Percentiles rank a stretch among this genome's conserved stretches.
Evolutionary conservation across 768 basidiomycete genomes (phyloP).

Genomic region (Lactifluus subvellereus): DNA sequence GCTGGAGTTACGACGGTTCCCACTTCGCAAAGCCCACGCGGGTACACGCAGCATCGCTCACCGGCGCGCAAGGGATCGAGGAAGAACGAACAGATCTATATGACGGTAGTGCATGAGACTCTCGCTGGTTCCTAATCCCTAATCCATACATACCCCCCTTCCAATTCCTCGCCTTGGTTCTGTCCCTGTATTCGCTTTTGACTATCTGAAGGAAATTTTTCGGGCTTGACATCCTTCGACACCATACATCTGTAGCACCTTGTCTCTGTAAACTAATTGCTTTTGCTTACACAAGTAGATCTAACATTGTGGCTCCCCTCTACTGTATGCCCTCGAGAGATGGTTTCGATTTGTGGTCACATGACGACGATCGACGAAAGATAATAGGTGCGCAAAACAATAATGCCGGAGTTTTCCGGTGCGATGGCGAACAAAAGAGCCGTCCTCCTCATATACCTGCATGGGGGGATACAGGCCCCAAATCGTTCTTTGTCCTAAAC

Average conservation of each 20-base stretch:
- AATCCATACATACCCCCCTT: neutral
- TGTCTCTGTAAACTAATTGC: constrained; percentile 9
- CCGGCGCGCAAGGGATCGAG: constrained; percentile 2
- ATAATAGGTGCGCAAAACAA: no score
- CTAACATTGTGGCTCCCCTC: neutral
- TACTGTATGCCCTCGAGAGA: neutral
- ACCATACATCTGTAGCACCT: constrained; percentile 14
- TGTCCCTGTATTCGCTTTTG: constrained; percentile 1
- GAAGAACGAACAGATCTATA: constrained; percentile 17
- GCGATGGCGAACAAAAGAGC: no score
- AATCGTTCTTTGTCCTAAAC: no score
- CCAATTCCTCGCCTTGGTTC: neutral
- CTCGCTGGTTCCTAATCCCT: neutral
- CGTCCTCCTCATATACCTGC: no score
- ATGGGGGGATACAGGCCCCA: no score
- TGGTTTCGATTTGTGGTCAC: no score
- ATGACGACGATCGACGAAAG: no score
- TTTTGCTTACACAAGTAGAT: neutral
- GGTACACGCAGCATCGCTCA: neutral
- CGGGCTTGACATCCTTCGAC: constrained; percentile 9
- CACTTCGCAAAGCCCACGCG: neutral
- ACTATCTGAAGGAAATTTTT: constrained; percentile 19
- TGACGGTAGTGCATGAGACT: constrained; percentile 24
- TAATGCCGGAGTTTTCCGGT: no score
- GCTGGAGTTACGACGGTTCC: constrained; percentile 1